Evolutionary conservation across 768 basidiomycete species (phyloP), one percentile per base, ranked within the genome.

Genomic region (Lepiota brunneoincarnata): DNA sequence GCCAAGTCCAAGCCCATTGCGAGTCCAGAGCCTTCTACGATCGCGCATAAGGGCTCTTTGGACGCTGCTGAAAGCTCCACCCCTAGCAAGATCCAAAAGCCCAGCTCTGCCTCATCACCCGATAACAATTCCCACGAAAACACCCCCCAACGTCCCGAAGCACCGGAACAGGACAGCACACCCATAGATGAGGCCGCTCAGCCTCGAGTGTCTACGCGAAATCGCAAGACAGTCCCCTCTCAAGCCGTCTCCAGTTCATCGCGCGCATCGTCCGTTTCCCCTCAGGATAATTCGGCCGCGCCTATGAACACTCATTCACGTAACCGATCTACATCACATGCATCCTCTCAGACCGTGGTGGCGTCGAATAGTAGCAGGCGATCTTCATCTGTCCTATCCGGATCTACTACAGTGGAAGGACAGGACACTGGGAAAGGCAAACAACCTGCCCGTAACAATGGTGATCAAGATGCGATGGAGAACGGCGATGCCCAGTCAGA

Each of bases 341-440:
- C 69, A 10, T 75, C 73, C n/a, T 64, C 67, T 26, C 67, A 70
- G 54, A 76, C 65, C 6, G 52, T 72, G 3, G 61, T 72, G 20
- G 68, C 64, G 11, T 61, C 65, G 11, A 57, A 28, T 21, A 51
- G 59, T 11, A 54, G 48, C 35, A 60, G 68, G 41, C 72, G 74
- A 44, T 75, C 72, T 24, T 55, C 63, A 28, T 78, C 76, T 18
- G 70, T 76, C n/a, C 53, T 64, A 21, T 75, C 75, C 7, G 66
- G 69, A 31, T 63, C 63, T 37, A 78, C 77, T 2, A 67, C 61
- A 9, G 71, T 77, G 12, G 72, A 67, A 14, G 58, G 49, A 39
- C 47, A 37, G n/a, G 42, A 51, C 18, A 51, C 49, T 23, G 50
- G 23, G n/a, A 57, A 51, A 14, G 54, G 51, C 20, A 57, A 45